Evolutionary conservation across 768 basidiomycete species (phyloP).

Genomic region (Tulasnella sp.): DNA sequence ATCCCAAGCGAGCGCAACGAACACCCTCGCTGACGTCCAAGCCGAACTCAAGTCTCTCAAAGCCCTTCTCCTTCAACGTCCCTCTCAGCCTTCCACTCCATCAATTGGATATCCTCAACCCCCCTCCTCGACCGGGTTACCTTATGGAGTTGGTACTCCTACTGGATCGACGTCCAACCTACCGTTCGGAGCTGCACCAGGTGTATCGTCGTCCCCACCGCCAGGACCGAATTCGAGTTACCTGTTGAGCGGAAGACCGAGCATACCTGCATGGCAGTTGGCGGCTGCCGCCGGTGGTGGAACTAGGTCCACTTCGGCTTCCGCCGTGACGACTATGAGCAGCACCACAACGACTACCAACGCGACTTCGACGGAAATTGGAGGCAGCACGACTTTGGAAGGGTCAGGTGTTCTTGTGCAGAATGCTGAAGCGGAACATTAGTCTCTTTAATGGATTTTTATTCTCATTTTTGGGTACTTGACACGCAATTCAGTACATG

Average conservation of each 20-base stretch:
- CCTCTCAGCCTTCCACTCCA: slow-evolving; percentile 6
- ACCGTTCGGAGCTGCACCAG: slow-evolving; percentile 6
- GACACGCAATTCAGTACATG: too few species aligned
- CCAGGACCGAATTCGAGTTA: background rate
- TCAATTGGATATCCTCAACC: slow-evolving; percentile 27
- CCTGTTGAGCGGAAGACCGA: slow-evolving; percentile 39
- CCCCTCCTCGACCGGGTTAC: background rate
- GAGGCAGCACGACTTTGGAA: background rate
- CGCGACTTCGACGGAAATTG: background rate
- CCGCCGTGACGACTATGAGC: background rate
- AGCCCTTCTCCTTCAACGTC: slow-evolving; percentile 58
- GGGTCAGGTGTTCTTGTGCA: background rate
- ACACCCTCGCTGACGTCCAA: slow-evolving; percentile 77
- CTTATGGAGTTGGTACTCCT: background rate
- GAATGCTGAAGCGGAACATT: background rate
- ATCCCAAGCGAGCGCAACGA: slow-evolving; percentile 22
- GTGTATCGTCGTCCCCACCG: background rate
- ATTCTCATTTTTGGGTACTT: too few species aligned
- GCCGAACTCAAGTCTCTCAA: slow-evolving; percentile 94
- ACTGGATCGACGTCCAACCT: background rate
- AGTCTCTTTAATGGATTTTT: too few species aligned
- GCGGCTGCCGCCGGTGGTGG: slow-evolving; percentile 35
- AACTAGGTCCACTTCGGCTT: background rate
- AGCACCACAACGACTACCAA: background rate
- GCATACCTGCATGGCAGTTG: slow-evolving; percentile 90